Conservation (phyloP, 2,329 filamentous ascomycete genomes). For the Pseudogymnoascus sp. region DNA sequence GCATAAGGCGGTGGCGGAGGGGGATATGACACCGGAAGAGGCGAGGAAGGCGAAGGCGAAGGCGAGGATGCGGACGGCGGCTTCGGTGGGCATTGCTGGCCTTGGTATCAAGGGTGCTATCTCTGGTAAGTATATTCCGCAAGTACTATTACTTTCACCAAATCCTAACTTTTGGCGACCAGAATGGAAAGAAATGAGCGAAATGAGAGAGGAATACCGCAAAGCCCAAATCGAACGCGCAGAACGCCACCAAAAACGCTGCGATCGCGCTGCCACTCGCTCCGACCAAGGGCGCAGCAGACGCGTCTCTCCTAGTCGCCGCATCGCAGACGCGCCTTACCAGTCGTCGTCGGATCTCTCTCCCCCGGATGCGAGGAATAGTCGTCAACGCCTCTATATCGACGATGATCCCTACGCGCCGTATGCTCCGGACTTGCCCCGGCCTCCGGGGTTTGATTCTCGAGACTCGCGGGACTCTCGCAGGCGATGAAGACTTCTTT, state of each 20-base stretch:
- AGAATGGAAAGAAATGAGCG: constrained; percentile 62
- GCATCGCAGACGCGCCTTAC: constrained; percentile 16
- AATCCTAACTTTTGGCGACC: background rate
- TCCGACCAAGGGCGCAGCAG: constrained; percentile 30
- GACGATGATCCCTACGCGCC: constrained; percentile 39
- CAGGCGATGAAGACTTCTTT: background rate
- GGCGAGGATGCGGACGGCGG: constrained; percentile 56
- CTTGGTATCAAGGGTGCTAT: constrained; percentile 62
- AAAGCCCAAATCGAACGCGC: constrained; percentile 47
- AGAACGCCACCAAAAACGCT: constrained; percentile 37
- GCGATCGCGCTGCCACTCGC: constrained; percentile 31
- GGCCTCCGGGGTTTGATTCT: background rate
- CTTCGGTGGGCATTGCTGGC: constrained; percentile 60
- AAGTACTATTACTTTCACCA: background rate
- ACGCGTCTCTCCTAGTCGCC: constrained; percentile 28
- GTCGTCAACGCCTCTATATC: constrained; percentile 35
- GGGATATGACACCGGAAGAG: constrained; percentile 56
- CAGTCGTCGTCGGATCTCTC: constrained; percentile 28
- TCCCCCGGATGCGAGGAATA: constrained; percentile 24
- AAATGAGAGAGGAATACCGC: constrained; percentile 49
- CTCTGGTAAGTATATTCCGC: constrained; percentile 18
- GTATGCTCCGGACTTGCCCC: background rate
- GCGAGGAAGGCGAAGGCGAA: constrained; percentile 57
- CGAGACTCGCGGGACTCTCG: background rate
- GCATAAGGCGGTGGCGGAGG: constrained; percentile 52